phyloP scores from a whole-genome alignment of 202 grass and related monocot genomes.

The Bolboschoenoplectus hybrid region DNA sequence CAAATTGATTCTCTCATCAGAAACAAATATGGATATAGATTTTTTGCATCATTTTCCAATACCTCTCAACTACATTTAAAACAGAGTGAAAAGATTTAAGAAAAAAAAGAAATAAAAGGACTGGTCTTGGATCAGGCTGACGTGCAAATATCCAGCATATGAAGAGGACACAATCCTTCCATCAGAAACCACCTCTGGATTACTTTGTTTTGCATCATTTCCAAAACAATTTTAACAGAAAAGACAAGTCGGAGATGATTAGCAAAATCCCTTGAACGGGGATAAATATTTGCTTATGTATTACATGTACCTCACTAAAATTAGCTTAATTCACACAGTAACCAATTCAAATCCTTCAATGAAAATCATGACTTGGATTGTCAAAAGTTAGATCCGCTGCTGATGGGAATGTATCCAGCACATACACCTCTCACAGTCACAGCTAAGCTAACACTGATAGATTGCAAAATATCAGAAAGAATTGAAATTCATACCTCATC shows the following conservation, averaged over 20 bases:
- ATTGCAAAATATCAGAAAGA: neutral
- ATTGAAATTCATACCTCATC: constrained; percentile 23
- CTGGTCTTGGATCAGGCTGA: constrained; percentile 33
- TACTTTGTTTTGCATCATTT: constrained; percentile 22
- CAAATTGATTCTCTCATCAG: constrained; percentile 8
- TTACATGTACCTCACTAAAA: neutral
- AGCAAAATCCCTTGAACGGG: neutral
- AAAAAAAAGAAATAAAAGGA: neutral
- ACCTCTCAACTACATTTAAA: neutral
- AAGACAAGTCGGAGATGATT: neutral
- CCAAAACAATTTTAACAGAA: constrained; percentile 14
- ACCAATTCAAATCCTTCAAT: neutral
- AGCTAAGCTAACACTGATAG: neutral
- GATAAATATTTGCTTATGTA: too few species aligned
- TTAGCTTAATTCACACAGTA: neutral
- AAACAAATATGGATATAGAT: constrained; percentile 29
- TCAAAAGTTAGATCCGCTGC: neutral
- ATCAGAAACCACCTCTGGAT: constrained; percentile 43
- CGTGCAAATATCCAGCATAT: constrained; percentile 38
- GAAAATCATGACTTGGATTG: neutral
- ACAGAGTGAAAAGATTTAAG: neutral
- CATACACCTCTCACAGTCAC: neutral
- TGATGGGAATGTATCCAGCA: neutral
- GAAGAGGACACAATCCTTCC: neutral
- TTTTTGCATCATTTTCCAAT: constrained; percentile 32